phyloP scores from a whole-genome alignment of 345 rosid species.

The Physaria fendleri region DNA sequence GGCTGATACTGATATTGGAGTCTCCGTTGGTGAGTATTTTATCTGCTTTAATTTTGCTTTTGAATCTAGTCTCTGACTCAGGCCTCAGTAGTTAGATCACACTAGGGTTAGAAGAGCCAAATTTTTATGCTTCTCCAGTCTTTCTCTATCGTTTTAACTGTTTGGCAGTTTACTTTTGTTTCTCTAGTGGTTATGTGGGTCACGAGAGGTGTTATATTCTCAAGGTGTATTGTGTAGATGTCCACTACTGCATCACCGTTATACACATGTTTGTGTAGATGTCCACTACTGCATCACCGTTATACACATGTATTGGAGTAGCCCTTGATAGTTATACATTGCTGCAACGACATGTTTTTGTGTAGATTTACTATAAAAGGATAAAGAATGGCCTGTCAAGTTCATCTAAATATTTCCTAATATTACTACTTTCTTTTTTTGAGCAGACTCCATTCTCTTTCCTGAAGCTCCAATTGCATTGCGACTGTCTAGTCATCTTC shows the following conservation, averaged over 20 bases:
- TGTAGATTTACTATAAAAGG: not conserved
- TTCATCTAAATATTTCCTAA: not conserved
- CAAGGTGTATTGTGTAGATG: not conserved
- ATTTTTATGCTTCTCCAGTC: not conserved
- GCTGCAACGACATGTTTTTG: not conserved
- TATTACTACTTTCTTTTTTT: conserved; percentile 6
- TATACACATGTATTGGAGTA: no score
- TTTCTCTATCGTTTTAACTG: not conserved
- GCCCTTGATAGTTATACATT: not conserved
- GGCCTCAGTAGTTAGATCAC: not conserved
- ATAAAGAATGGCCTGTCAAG: not conserved
- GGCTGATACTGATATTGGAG: conserved; percentile 97
- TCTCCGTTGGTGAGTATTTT: conserved; percentile 81
- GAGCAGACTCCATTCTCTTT: conserved; percentile 90
- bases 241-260: not conserved
- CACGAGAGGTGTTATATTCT: not conserved
- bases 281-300: no score
- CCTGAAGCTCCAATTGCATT: conserved; percentile 98
- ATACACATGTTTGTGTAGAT: no score
- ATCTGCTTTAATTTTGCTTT: not conserved
- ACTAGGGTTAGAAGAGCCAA: not conserved
- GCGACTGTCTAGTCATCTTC: conserved; percentile 91
- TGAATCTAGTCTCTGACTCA: not conserved
- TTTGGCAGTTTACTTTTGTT: not conserved
- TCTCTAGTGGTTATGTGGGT: not conserved